These are phyloP conservation scores for Pyrrhoderma lamaoense DNA, from an alignment of 1,284 basidiomycete genomes.

Conservation along the genomic window DNA sequence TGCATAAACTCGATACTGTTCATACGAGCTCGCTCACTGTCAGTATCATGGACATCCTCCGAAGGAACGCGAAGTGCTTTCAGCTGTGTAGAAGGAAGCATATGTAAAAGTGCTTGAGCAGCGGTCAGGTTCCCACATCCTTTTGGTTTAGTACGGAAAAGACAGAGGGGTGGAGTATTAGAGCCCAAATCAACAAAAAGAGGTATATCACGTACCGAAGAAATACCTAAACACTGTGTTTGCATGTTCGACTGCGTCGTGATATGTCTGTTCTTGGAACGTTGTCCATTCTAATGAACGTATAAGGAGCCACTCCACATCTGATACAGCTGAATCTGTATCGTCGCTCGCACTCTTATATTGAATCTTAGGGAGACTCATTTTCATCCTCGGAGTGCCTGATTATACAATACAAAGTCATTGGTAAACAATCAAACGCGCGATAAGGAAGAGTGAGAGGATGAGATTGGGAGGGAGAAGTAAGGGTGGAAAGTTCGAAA, in stretches of 20 bases:
- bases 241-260: conserved; percentile 76
- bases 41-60: too few species aligned
- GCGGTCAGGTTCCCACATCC: conserved; percentile 68
- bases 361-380: too few species aligned
- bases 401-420: too few species aligned
- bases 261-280: conserved; percentile 65
- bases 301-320: conserved; percentile 64
- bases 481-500: too few species aligned
- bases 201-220: conserved; percentile 50
- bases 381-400: too few species aligned
- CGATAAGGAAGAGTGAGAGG: neutral
- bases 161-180: too few species aligned
- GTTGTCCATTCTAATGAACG: conserved; percentile 93
- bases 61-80: conserved; percentile 36
- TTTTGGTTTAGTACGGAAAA: neutral
- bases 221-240: conserved; percentile 85
- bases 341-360: too few species aligned
- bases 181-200: neutral
- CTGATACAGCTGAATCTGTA: conserved; percentile 42
- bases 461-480: neutral
- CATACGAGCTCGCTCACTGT: conserved; percentile 45
- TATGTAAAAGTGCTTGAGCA: conserved; percentile 56
- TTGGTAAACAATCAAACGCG: too few species aligned
- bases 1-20: conserved; percentile 63
- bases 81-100: conserved; percentile 57